A percentile compares a stretch with the other conserved stretches of the same genome.
Evolutionary conservation across 1,284 basidiomycete species (phyloP).

Genomic region (Hypsizygus ulmarius): DNA sequence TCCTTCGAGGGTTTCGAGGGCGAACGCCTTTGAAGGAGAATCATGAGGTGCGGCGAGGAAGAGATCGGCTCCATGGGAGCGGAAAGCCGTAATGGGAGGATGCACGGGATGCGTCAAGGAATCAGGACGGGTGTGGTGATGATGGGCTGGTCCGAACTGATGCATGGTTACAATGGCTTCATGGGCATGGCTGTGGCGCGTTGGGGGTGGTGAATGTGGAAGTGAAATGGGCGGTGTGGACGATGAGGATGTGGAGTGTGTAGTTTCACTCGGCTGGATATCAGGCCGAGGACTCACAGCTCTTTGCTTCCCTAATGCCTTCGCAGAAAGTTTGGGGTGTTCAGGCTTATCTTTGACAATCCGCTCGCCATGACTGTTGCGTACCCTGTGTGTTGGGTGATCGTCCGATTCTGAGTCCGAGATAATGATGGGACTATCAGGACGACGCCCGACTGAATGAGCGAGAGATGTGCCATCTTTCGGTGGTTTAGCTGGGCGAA

Average conservation of each 20-base stretch:
- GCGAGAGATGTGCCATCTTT: too few relatives aligned
- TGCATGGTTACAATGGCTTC: neutral
- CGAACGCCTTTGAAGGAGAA: neutral
- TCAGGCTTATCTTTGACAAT: neutral
- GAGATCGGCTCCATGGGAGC: neutral
- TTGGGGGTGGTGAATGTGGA: too few relatives aligned
- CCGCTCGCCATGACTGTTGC: neutral
- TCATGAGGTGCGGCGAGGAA: neutral
- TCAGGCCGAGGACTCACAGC: constrained; percentile 2
- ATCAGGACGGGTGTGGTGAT: neutral
- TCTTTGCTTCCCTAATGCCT: constrained; percentile 17
- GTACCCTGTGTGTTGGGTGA: neutral
- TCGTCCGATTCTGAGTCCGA: too few relatives aligned
- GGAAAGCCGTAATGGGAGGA: neutral
- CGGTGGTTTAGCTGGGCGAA: too few relatives aligned
- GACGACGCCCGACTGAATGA: too few relatives aligned
- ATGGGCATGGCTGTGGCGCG: neutral
- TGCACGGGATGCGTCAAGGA: neutral
- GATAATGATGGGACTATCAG: too few relatives aligned
- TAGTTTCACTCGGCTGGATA: neutral
- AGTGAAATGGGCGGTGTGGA: neutral
- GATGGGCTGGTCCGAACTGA: neutral
- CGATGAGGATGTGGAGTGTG: neutral
- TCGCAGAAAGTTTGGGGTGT: constrained; percentile 11
- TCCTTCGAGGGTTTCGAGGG: neutral